Evolutionary conservation across 306 rosid genomes (phyloP).

Genomic region (Betula pendula): DNA sequence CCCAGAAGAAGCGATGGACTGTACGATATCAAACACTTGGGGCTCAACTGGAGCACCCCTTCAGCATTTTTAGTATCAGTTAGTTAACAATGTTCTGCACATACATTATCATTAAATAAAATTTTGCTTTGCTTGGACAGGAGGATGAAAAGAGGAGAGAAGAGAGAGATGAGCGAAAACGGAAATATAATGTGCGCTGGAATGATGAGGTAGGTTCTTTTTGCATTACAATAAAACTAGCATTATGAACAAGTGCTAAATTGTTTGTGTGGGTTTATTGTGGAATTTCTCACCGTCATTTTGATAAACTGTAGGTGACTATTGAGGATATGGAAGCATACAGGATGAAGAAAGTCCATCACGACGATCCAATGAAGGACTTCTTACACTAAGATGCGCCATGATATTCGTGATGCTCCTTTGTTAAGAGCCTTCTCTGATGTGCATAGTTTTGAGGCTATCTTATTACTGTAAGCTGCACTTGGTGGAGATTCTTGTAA

Average conservation of each 20-base stretch:
- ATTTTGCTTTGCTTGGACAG: slow-evolving; percentile 29
- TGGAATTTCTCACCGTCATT: slow-evolving; percentile 1
- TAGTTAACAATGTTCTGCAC: background rate
- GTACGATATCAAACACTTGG: too few species aligned
- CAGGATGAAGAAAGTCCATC: slow-evolving; percentile 56
- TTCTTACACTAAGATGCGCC: slow-evolving; percentile 31
- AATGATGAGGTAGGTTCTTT: slow-evolving; percentile 64
- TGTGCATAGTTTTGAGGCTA: too few species aligned
- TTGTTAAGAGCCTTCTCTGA: too few species aligned
- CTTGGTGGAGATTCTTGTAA: too few species aligned
- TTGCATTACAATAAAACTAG: too few species aligned
- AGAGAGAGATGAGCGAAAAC: slow-evolving; percentile 63
- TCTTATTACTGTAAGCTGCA: too few species aligned
- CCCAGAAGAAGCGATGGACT: too few species aligned
- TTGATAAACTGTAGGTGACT: slow-evolving; percentile 33
- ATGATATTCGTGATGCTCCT: too few species aligned
- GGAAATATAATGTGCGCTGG: slow-evolving; percentile 57
- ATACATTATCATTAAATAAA: background rate
- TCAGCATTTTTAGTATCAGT: too few species aligned
- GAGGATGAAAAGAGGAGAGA: slow-evolving; percentile 59
- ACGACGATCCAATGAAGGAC: slow-evolving; percentile 55
- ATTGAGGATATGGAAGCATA: slow-evolving; percentile 62
- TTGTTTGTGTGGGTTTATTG: background rate
- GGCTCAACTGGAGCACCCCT: too few species aligned
- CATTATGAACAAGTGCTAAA: too few species aligned